A percentile compares a stretch with the other conserved stretches of the same genome.
phyloP scores from a whole-genome alignment of 257 asterid species.

The Solanum medicagineum region DNA sequence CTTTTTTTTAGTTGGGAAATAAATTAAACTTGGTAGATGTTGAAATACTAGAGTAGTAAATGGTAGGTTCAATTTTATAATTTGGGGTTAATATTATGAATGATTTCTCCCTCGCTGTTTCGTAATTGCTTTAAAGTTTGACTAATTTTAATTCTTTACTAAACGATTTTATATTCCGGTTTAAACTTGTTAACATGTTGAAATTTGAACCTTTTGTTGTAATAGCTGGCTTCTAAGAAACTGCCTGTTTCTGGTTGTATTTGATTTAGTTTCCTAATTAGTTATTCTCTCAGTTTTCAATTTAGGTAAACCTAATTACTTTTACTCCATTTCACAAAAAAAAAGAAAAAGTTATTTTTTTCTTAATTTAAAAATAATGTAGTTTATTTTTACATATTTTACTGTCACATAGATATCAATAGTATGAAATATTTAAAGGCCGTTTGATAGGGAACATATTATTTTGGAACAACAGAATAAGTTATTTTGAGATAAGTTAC shows the following conservation, averaged over 20 bases:
- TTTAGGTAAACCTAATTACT: background rate
- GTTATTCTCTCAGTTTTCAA: background rate
- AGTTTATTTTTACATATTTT: background rate
- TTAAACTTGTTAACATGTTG: background rate
- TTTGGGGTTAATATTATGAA: background rate
- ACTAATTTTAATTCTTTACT: background rate
- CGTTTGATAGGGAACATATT: no score
- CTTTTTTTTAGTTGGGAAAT: background rate
- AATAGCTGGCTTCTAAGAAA: background rate
- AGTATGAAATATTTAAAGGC: no score
- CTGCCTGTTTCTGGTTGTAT: background rate
- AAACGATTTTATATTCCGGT: accelerated
- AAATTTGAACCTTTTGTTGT: background rate
- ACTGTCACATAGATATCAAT: background rate
- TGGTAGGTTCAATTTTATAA: background rate
- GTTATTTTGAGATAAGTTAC: no score
- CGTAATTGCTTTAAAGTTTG: accelerated
- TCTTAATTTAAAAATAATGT: background rate
- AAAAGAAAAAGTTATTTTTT: background rate
- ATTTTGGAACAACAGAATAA: no score
- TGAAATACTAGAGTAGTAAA: background rate
- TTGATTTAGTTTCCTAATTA: background rate
- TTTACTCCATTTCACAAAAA: background rate
- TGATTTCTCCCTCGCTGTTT: background rate
- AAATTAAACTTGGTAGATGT: background rate